A percentile compares a stretch with the other conserved stretches of the same genome.
These are phyloP conservation scores for Tolypocladium album DNA, from an alignment of 2,329 filamentous ascomycete genomes.

Conservation along the genomic window DNA sequence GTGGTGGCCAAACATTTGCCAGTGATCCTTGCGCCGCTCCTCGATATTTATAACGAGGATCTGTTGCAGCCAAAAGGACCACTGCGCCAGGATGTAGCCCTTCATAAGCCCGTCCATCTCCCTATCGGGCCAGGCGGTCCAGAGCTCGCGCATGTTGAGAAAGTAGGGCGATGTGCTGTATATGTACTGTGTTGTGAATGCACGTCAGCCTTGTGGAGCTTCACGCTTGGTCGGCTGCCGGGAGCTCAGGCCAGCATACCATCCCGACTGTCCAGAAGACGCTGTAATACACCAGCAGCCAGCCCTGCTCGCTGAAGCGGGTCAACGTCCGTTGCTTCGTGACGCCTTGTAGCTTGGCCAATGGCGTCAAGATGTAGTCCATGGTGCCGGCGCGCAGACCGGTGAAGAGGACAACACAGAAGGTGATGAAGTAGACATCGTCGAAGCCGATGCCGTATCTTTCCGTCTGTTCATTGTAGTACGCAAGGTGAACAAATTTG, in stretches of 20 bases:
- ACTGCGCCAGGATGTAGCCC: conserved; percentile 81
- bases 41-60: conserved; percentile 92
- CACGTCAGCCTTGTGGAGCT: background rate
- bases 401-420: conserved; percentile 77
- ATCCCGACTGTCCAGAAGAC: conserved; percentile 77
- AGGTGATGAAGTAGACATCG: conserved; percentile 66
- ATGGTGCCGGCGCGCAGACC: conserved; percentile 74
- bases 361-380: conserved; percentile 75
- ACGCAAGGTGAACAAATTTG: conserved; percentile 82
- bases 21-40: conserved; percentile 86
- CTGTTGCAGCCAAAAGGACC: conserved; percentile 90
- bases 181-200: conserved; percentile 50
- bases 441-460: conserved; percentile 69
- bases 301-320: conserved; percentile 89
- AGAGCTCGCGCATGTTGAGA: conserved; percentile 66
- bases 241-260: conserved; percentile 38
- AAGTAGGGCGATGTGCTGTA: conserved; percentile 70
- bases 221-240: conserved; percentile 3
- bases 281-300: conserved; percentile 75
- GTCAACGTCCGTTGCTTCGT: conserved; percentile 64
- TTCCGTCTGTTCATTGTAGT: conserved; percentile 59
- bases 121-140: conserved; percentile 74
- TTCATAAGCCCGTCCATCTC: conserved; percentile 68
- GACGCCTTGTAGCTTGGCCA: conserved; percentile 64
- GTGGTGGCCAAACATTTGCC: conserved; percentile 93